Evolutionary conservation across 345 rosid species (phyloP).

Genomic region (Melastoma malabathricum): DNA sequence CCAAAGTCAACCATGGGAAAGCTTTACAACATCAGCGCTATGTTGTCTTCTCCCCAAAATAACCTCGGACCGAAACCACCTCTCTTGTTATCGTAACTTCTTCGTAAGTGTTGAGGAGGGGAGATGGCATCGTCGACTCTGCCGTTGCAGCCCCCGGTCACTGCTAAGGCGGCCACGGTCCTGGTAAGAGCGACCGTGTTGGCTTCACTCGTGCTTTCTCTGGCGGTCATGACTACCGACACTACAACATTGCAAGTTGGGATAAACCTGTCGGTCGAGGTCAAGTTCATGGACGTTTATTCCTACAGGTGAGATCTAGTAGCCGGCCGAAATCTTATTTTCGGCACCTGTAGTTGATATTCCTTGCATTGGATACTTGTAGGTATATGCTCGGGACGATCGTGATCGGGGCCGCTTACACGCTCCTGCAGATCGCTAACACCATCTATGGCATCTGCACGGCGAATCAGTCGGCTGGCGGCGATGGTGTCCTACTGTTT

Average conservation of each 20-base stretch:
- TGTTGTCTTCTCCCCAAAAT: no score
- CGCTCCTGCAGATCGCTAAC: conserved; percentile 11
- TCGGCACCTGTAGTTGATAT: neutral
- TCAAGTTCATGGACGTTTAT: conserved; percentile 14
- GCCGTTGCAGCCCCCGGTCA: neutral
- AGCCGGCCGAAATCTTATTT: neutral
- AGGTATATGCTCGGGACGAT: conserved; percentile 23
- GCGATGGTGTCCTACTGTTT: conserved; percentile 4
- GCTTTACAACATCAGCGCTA: no score
- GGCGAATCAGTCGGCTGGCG: conserved; percentile 3
- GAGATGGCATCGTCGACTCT: neutral
- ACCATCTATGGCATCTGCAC: conserved; percentile 8
- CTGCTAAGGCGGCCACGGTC: conserved; percentile 1
- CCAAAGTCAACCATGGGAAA: no score
- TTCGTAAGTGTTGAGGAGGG: no score
- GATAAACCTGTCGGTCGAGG: neutral
- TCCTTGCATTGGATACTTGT: neutral
- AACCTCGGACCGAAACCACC: no score
- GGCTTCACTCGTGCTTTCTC: conserved; percentile 7
- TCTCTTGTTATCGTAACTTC: no score
- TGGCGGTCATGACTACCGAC: conserved; percentile 5
- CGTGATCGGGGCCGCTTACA: conserved; percentile 18
- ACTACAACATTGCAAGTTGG: neutral
- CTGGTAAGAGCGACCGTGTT: conserved; percentile 3
- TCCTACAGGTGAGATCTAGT: conserved; percentile 10